Evolutionary conservation across 345 rosid species (phyloP).

Genomic region (Combretum micranthum): DNA sequence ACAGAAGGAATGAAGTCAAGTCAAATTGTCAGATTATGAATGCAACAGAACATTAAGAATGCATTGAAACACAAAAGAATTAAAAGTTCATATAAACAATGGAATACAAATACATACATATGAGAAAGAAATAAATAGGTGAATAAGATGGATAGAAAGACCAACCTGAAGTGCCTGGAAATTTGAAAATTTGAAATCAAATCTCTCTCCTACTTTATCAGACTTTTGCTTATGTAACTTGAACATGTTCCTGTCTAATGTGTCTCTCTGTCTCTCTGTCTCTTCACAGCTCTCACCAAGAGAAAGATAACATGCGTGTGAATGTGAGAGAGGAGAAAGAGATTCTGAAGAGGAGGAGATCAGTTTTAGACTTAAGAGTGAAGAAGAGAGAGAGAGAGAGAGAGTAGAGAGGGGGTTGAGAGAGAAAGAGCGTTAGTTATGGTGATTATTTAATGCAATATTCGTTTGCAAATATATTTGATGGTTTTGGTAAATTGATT

Average conservation of each 20-base stretch:
- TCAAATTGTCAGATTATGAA: too few species aligned
- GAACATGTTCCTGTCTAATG: constrained; percentile 30
- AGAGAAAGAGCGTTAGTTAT: constrained; percentile 16
- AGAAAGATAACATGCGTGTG: too few species aligned
- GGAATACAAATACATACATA: neutral
- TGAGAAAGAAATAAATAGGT: neutral
- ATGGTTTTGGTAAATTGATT: neutral
- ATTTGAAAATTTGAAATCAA: constrained; percentile 45
- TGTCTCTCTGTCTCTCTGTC: neutral
- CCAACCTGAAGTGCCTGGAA: constrained; percentile 53
- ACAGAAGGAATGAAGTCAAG: too few species aligned
- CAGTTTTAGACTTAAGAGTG: constrained; percentile 1
- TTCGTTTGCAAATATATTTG: too few species aligned
- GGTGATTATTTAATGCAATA: neutral
- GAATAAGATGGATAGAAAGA: too few species aligned
- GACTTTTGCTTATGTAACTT: constrained; percentile 40
- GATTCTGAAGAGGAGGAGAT: neutral
- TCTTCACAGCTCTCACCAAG: too few species aligned
- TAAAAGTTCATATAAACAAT: neutral
- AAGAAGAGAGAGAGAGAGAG: constrained; percentile 5
- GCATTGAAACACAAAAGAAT: neutral
- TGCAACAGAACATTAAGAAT: too few species aligned
- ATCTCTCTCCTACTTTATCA: constrained; percentile 30
- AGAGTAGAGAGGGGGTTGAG: neutral
- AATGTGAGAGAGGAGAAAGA: too few species aligned